phyloP scores from a whole-genome alignment of 495 filamentous ascomycete genomes.

The Hypoxylon intermedium region DNA sequence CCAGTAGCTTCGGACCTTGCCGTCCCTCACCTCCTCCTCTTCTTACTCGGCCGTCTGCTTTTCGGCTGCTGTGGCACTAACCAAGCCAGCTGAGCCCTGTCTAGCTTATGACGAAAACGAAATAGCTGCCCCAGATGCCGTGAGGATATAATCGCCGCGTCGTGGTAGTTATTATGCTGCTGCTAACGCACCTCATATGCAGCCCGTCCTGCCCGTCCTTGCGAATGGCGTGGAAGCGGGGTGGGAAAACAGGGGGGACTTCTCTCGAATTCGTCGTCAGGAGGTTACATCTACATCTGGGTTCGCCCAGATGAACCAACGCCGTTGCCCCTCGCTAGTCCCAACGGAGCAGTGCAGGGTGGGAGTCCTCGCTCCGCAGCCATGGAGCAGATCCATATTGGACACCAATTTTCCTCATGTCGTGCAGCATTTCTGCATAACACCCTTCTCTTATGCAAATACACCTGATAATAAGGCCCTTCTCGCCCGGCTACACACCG shows the following conservation, averaged over 20 bases:
- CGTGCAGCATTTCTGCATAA: slow-evolving; percentile 31
- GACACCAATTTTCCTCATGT: slow-evolving; percentile 6
- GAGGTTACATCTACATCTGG: slow-evolving; percentile 23
- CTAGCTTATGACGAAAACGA: slow-evolving; percentile 33
- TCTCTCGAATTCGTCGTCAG: slow-evolving; percentile 21
- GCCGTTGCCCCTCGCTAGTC: slow-evolving; percentile 31
- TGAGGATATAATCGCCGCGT: slow-evolving; percentile 6
- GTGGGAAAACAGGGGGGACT: slow-evolving; percentile 19
- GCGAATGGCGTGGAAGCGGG: slow-evolving; percentile 19
- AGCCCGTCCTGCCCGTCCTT: background rate
- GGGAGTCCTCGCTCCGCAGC: slow-evolving; percentile 22
- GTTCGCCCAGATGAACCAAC: slow-evolving; percentile 22
- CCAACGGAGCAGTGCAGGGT: slow-evolving; percentile 10
- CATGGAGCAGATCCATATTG: slow-evolving; percentile 10
- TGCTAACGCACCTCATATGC: slow-evolving; percentile 15
- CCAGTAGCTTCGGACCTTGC: slow-evolving; percentile 39
- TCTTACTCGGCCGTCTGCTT: background rate
- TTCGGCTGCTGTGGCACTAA: slow-evolving; percentile 19
- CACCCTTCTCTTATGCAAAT: slow-evolving; percentile 13
- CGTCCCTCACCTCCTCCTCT: slow-evolving; percentile 9
- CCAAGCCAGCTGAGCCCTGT: too few relatives aligned
- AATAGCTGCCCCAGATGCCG: slow-evolving; percentile 15
- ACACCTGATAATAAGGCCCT: slow-evolving; percentile 25
- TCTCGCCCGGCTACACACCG: slow-evolving; percentile 32
- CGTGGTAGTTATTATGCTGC: slow-evolving; percentile 10